Evolutionary conservation across 441 rosid genomes (phyloP), one percentile per base, ranked within the genome.

Genomic region (Jatropha multifida): DNA sequence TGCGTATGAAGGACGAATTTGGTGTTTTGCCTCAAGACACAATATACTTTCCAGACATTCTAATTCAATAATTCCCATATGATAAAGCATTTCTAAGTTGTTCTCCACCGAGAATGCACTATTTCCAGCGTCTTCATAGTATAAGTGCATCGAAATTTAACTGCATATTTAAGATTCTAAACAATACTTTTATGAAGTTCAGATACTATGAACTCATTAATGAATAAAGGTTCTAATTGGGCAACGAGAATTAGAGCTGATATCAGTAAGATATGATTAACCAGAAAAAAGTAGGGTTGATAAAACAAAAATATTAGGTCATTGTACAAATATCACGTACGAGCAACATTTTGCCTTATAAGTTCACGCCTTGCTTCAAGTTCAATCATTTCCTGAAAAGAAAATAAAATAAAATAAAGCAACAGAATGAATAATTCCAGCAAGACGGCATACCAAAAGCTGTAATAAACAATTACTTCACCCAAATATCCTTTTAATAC

Each of bases 351-450:
- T 72, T 88, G 94, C 85, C 75, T 90, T 73, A 90, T 88, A 70
- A 78, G 91, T 79, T 95, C 97, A 74, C 97, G 97, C 85, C 87
- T 90, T 74, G 90, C 94, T 84, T 92, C 97, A 68, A 95, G 89
- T 68, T 88, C 87, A 72, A 82, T 82, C 89, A 93, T 83, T 84
- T 90, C 98, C 98, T 90, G 86, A 56, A 82, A 11, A 73, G 73
- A 42, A 73, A 81, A 74, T 69, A 38, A 40, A 79, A 69, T 46
- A 71, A 46, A 49, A 46, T 69, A 56, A 80, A 71, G 68, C 5
- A 37, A 67, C 44, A 61, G 23, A 49, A 78, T 44, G 44, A 55
- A 51, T 60, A 17, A 42, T 52, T 32, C 32, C 4, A 62, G 23
- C 37, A 56, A 4, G 7, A 67, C 48, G 20, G 41, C 61, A 46